Evolutionary conservation across 306 rosid species (phyloP), one percentile per base, ranked within the genome.

Genomic region (Canavalia gladiata): DNA sequence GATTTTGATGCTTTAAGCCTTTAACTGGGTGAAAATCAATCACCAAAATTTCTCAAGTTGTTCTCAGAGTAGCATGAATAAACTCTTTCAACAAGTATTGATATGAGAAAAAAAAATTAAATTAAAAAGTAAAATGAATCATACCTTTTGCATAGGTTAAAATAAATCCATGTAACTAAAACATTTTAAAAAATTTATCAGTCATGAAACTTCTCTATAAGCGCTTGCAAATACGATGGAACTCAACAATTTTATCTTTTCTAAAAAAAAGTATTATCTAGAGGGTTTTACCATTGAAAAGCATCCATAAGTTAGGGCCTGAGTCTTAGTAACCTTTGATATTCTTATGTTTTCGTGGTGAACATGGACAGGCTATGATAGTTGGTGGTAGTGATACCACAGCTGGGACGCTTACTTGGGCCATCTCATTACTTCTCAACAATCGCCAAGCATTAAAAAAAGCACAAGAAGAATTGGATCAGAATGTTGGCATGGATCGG

Each of bases 361-460:
- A 81, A 29, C 30, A 4, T 6, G 9, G 18, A 80, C 33, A 87
- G 90, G 84, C 86, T 6, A 49, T 91, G 54, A 83, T 91, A 47
- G 76, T 89, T 12, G 96, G 90, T 31, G 96, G 89, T 5, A 76
- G 85, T 57, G 90, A 91, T 65, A 86, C 90, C 12, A 77, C 84
- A 35, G 70, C 85, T 3, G 87, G 87, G 3, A 87, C 90, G 0
- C 78, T 88, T 41, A 85, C 87, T 3, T 89, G 92, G 92, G 90
- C 90, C 4, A 82, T 91, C 78, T 89, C 90, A 1, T 69, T 91
- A 45, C 91, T 89, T 30, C 79, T 91, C 30, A 87, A 90, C 75
- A 88, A 87, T 42, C 77, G 37, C 4, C 65, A 80, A 1, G 71
- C 34, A 8, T 29, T 90, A 8, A 83, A 72, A 55, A 91, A 57